Base-by-base conservation (phyloP, 2,329 filamentous ascomycete genomes). In the Ophiocordyceps camponoti-saundersi region DNA sequence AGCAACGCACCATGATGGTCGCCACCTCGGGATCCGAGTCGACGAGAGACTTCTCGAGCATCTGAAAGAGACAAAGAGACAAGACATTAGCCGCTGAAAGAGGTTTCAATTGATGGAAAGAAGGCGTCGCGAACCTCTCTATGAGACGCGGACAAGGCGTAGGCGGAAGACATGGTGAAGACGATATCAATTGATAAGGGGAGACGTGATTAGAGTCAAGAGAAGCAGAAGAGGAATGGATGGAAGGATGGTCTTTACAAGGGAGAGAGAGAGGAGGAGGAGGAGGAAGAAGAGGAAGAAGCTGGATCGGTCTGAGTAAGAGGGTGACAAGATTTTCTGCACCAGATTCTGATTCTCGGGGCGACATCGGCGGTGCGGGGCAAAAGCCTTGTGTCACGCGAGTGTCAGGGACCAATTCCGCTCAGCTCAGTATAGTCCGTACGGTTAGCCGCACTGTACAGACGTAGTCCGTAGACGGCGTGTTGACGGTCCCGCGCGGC, bases 21-120 rank as follows among this genome's bases (percentile, higher is more conserved):
- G 88, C 88, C 61, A 98, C 86, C 77, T 96, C 89, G 48, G 87
- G 83, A 67, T 98, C 92, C 48, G 83, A 82, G 58, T 95, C 86
- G 59, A 90, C 71, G 59, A 98, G 80, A 65, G 86, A 84, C 74
- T 86, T 92, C 79, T 96, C 85, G 73, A 98, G 86, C 79, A 96
- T 81, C 88, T 95, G 48, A 20, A 21, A 18, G 34, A n/a, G n/a
- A n/a, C n/a, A 4, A 4, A 8, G 23, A 26, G 23, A 26, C 23
- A 26, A 29, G 26, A 29, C 26, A 10, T 29, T 10, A 29, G 26
- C 26, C n/a, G 30, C 34, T 16, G 12, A 16, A 3, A 36, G 12
- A n/a, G 34, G 13, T 3, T 3, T 36, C 6, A n/a, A n/a, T n/a
- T n/a, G n/a, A 15, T 36, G 13, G 29, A 6, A 30, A 30, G 12